phyloP scores from a whole-genome alignment of 2,329 filamentous ascomycete genomes.

The Calonectria ilicicola region DNA sequence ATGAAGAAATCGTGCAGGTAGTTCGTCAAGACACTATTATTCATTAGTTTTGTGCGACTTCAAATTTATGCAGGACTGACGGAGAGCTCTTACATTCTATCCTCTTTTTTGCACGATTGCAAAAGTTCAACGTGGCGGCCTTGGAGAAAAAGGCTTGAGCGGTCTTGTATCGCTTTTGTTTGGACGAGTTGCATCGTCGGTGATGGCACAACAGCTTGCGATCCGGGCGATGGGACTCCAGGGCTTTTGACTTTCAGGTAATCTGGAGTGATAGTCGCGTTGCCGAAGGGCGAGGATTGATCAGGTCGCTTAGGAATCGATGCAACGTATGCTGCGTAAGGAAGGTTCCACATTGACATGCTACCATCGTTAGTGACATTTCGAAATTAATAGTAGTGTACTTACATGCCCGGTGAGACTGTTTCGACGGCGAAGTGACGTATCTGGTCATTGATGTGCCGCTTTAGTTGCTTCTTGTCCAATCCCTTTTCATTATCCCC shows the following conservation, averaged over 20 bases:
- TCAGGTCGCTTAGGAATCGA: neutral
- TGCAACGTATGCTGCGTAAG: slow-evolving; percentile 22
- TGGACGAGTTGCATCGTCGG: slow-evolving; percentile 25
- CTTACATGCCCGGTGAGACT: slow-evolving; percentile 17
- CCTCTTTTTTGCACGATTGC: slow-evolving; percentile 6
- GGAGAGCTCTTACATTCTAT: slow-evolving; percentile 12
- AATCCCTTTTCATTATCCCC: neutral
- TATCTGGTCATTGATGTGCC: neutral
- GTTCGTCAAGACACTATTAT: slow-evolving; percentile 1
- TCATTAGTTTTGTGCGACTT: neutral
- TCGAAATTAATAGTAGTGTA: neutral
- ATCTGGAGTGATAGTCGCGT: neutral
- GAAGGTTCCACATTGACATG: slow-evolving; percentile 19
- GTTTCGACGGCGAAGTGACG: neutral
- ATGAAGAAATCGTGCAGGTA: slow-evolving; percentile 34
- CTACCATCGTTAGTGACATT: neutral
- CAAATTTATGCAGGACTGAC: neutral
- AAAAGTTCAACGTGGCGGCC: slow-evolving; percentile 14
- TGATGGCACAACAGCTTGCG: neutral
- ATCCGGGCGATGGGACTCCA: neutral
- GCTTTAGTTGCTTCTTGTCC: slow-evolving; percentile 4
- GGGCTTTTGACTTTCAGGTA: slow-evolving; percentile 25
- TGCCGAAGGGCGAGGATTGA: slow-evolving; percentile 16
- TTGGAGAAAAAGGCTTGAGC: slow-evolving; percentile 24
- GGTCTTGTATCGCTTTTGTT: neutral